Evolutionary conservation across 116 monocot genomes (phyloP).

Genomic region (Phalaenopsis hybrid): DNA sequence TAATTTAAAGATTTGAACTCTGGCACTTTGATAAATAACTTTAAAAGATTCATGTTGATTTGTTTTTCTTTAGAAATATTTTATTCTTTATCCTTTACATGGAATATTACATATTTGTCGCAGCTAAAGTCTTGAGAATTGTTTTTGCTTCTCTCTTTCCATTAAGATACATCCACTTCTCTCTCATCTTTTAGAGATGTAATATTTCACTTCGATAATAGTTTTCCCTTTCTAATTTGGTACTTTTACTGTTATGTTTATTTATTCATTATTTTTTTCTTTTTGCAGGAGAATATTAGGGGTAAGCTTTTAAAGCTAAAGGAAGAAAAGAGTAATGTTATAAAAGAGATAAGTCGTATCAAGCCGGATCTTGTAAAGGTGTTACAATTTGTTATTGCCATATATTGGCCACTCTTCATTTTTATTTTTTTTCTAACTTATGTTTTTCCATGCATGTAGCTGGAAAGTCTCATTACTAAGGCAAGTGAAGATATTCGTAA

Average conservation of each 20-base stretch:
- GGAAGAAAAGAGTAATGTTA: constrained; percentile 62
- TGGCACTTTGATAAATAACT: background rate
- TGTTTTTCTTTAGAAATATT: background rate
- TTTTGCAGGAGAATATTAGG: constrained; percentile 61
- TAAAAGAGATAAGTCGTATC: constrained; percentile 56
- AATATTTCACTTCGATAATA: background rate
- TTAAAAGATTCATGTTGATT: background rate
- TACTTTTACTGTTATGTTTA: constrained; percentile 2
- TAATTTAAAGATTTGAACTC: background rate
- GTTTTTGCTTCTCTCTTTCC: background rate
- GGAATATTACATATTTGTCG: background rate
- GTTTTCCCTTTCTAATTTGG: background rate
- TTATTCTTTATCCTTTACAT: background rate
- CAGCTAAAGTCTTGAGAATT: background rate
- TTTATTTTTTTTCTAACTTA: background rate
- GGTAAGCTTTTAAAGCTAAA: constrained; percentile 61
- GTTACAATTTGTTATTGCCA: constrained; percentile 2
- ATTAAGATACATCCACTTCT: background rate
- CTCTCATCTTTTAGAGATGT: background rate
- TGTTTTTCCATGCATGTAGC: constrained; percentile 30
- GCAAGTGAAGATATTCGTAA: constrained; percentile 49
- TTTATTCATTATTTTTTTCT: background rate
- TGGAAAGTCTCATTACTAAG: constrained; percentile 45
- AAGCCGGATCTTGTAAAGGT: constrained; percentile 78
- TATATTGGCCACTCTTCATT: background rate